Evolutionary conservation across 2,329 filamentous ascomycete genomes (phyloP).

Genomic region (Pezicula carpinea): DNA sequence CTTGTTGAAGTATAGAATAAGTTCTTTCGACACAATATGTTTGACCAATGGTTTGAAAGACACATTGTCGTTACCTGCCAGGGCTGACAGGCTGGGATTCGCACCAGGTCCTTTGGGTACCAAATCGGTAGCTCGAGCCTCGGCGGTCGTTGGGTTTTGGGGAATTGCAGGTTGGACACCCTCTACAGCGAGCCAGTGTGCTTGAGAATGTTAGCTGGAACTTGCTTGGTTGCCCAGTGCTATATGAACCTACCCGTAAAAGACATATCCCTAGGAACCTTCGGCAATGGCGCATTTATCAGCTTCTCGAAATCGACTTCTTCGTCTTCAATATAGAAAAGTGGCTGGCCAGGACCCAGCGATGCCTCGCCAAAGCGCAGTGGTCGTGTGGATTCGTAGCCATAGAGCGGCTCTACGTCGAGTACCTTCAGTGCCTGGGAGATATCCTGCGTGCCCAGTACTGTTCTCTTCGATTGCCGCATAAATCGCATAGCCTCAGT

Average conservation of each 20-base stretch:
- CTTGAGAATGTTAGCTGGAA: conserved; percentile 40
- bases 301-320: conserved; percentile 99
- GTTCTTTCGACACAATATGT: conserved; percentile 91
- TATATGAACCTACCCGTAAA: conserved; percentile 66
- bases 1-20: conserved; percentile 95
- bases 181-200: conserved; percentile 96
- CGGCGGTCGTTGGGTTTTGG: conserved; percentile 86
- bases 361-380: conserved; percentile 91
- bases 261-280: conserved; percentile 86
- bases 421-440: conserved; percentile 79
- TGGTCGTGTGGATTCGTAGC: conserved; percentile 88
- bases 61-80: conserved; percentile 78
- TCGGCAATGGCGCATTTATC: conserved; percentile 92
- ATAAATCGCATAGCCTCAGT: conserved; percentile 95
- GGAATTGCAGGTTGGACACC: conserved; percentile 95
- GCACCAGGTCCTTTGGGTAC: conserved; percentile 86
- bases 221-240: background rate
- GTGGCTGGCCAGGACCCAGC: conserved; percentile 84
- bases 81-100: conserved; percentile 77
- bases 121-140: conserved; percentile 78
- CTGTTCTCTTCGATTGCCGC: conserved; percentile 83
- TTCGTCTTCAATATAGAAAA: conserved; percentile 98
- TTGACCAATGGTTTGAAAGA: conserved; percentile 88
- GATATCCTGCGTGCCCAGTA: conserved; percentile 84
- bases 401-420: conserved; percentile 92